Conservation (phyloP, 2,329 filamentous ascomycete genomes). For the Rhynchosporium agropyri region DNA sequence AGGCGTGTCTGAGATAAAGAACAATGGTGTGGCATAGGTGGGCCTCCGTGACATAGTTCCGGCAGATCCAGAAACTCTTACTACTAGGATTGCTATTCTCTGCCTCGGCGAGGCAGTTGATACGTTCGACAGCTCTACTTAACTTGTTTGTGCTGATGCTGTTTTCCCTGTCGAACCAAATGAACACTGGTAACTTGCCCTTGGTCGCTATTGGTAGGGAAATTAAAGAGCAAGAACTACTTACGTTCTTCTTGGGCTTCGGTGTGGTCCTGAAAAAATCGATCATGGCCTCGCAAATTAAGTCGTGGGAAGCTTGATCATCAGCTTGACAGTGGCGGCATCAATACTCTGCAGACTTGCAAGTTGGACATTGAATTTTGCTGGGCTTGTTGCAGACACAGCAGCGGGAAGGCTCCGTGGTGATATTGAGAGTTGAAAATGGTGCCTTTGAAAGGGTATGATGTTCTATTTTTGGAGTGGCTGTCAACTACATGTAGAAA, state of each 20-base stretch:
- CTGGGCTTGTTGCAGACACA: conserved; percentile 1
- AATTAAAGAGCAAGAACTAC: conserved; percentile 6
- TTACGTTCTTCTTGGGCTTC: not conserved
- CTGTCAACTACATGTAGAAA: not conserved
- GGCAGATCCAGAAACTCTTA: not conserved
- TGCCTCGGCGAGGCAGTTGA: not conserved
- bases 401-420: not conserved
- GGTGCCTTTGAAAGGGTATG: not conserved
- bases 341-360: conserved; percentile 14
- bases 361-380: not conserved
- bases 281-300: not conserved
- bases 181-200: not conserved
- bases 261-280: not conserved
- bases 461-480: not conserved
- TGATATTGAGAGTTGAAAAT: not conserved
- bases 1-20: not conserved
- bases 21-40: not conserved
- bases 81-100: not conserved
- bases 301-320: not conserved
- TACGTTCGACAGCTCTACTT: not conserved
- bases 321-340: conserved; percentile 1
- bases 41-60: conserved; percentile 1
- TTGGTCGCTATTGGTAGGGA: not conserved
- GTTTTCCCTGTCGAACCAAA: conserved; percentile 8
- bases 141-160: not conserved